Percentiles rank a stretch among this genome's conserved stretches.
These are phyloP conservation scores for Apophysomyces elegans DNA, from an alignment of 371 early-diverging fungal species.

Conservation along the genomic window DNA sequence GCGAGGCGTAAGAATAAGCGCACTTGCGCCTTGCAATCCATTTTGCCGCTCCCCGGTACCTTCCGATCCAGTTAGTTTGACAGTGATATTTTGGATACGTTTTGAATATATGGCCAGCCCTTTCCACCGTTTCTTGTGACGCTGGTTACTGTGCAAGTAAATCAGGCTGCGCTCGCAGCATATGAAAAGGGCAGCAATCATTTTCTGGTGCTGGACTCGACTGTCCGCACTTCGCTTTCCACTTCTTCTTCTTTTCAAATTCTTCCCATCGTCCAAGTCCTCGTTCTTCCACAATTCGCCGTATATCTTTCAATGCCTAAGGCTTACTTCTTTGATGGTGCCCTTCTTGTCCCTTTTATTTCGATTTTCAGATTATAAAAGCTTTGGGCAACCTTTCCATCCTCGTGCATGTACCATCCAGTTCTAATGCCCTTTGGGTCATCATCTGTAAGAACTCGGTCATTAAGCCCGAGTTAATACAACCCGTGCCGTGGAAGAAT, in stretches of 20 bases:
- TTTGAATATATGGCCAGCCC: conserved; percentile 10
- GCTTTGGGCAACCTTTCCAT: too few species aligned
- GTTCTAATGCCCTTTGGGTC: too few species aligned
- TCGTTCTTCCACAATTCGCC: too few species aligned
- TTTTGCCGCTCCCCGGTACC: conserved; percentile 13
- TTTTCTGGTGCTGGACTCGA: background rate
- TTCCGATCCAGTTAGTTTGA: conserved; percentile 20
- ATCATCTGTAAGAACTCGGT: too few species aligned
- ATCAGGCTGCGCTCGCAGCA: conserved; percentile 19
- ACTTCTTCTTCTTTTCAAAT: background rate
- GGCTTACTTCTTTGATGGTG: too few species aligned
- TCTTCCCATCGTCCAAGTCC: too few species aligned
- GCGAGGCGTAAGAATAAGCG: background rate
- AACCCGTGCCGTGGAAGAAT: background rate
- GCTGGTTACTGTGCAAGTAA: conserved; percentile 15
- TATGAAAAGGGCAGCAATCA: conserved; percentile 13
- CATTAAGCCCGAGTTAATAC: too few species aligned
- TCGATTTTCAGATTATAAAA: too few species aligned
- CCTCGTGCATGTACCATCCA: too few species aligned
- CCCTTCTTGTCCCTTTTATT: too few species aligned
- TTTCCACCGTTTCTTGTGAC: conserved; percentile 11
- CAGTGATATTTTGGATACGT: conserved; percentile 23
- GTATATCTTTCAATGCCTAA: too few species aligned
- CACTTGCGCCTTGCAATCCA: conserved; percentile 2
- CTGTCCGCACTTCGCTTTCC: background rate